Evolutionary conservation across 192 early-diverging fungal genomes (phyloP), one percentile per base, ranked within the genome.

Genomic region (Bifiguratus adelaidae): DNA sequence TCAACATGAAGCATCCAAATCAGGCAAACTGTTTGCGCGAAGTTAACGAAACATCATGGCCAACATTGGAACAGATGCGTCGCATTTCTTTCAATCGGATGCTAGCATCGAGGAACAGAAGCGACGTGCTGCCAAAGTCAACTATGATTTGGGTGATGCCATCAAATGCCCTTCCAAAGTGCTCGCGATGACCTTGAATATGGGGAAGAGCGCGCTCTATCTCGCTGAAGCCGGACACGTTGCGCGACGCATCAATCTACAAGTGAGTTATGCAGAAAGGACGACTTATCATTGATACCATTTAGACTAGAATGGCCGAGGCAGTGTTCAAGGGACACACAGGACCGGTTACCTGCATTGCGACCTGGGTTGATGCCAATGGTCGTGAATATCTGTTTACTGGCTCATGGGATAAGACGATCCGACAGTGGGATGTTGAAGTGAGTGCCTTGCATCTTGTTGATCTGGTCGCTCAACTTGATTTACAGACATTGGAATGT

Each of bases 321-420:
- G 69, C 71, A 48, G 15, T 70, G 2, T 80, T 63, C 44, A 75
- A 76, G 29, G 80, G 78, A 19, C 86, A 89, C 44, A 52, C 52
- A 4, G 86, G 84, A 13, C 86, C 86, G 7, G 80, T 82, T 13
- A 89, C 86, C 8, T 67, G 70, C 4, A 58, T 87, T 13, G 76
- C 70, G 0, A 52, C 79, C 24, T 65, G 77, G 36, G 48, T 58
- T 27, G 52, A 56, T 2, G 41, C 52, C 11, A 65, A 69, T 12
- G 77, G 68, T 20, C n/a, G n/a, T n/a, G 74, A 67, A 4, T 78
- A 70, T 27, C 61, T 92, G 16, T 75, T 89, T 41, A 94, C 88
- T 1, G 89, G 86, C 18, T 93, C 95, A 6, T 97, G 95, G 95
- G 95, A 97, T 65, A 95, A 92, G 62, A 81, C 82, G 0, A 62